These are phyloP conservation scores for Talaromyces marneffei DNA, from an alignment of 2,329 filamentous ascomycete species.

Conservation along the genomic window DNA sequence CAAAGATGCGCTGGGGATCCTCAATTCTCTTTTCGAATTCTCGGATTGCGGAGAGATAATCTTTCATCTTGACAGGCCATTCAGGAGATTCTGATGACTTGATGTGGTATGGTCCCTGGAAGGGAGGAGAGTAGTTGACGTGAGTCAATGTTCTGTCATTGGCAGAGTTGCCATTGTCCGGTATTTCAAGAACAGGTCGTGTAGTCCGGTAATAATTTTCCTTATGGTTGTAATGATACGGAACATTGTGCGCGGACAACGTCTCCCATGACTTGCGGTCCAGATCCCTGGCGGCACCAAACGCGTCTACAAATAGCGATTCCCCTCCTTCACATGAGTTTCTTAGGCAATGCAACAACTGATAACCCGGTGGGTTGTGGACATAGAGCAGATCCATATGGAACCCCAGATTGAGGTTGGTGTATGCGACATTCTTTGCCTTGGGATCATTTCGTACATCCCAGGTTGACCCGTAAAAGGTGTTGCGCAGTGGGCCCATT, in stretches of 20 bases:
- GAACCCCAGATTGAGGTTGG: conserved; percentile 70
- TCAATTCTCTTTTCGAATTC: conserved; percentile 60
- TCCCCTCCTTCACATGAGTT: conserved; percentile 75
- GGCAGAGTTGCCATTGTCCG: neutral
- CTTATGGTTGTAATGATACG: conserved; percentile 64
- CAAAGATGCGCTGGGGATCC: conserved; percentile 53
- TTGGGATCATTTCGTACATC: conserved; percentile 76
- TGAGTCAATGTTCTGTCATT: conserved; percentile 18
- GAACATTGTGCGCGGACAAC: conserved; percentile 44
- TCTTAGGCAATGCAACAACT: conserved; percentile 82
- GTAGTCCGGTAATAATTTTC: conserved; percentile 57
- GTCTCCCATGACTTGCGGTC: conserved; percentile 18
- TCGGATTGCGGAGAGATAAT: conserved; percentile 41
- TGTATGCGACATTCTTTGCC: conserved; percentile 91
- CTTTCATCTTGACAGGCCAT: conserved; percentile 22
- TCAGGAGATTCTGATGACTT: neutral
- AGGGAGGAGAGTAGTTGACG: conserved; percentile 72
- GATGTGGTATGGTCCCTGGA: conserved; percentile 56
- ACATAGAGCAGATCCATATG: conserved; percentile 95
- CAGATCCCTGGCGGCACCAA: conserved; percentile 49
- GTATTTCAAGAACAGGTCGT: conserved; percentile 51
- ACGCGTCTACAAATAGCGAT: conserved; percentile 77
- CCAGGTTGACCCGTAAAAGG: conserved; percentile 89
- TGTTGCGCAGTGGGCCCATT: conserved; percentile 74
- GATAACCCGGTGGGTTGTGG: conserved; percentile 68